Evolutionary conservation across 2,329 filamentous ascomycete genomes (phyloP).

Genomic region (Mycocentrospora acerina): DNA sequence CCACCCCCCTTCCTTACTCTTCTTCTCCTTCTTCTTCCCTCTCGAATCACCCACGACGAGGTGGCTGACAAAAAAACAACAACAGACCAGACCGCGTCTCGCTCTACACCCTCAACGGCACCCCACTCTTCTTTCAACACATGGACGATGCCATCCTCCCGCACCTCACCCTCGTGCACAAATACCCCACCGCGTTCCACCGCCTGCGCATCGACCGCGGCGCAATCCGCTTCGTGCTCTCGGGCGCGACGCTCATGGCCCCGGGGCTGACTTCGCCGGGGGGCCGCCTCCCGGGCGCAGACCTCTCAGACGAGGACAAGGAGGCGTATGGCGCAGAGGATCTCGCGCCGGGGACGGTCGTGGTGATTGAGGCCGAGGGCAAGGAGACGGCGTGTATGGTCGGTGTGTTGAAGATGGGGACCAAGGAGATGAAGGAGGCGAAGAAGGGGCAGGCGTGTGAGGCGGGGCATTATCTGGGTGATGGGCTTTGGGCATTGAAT

Average conservation of each 20-base stretch:
- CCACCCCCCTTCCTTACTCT: conserved; percentile 1
- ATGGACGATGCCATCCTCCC: conserved; percentile 76
- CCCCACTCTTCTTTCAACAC: conserved; percentile 90
- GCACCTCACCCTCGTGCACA: conserved; percentile 85
- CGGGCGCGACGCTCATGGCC: conserved; percentile 92
- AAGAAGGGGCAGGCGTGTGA: conserved; percentile 94
- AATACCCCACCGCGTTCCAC: conserved; percentile 81
- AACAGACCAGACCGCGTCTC: conserved; percentile 77
- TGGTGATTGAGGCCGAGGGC: conserved; percentile 88
- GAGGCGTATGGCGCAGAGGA: conserved; percentile 62
- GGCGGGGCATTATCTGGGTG: conserved; percentile 88
- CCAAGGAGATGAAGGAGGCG: conserved; percentile 88
- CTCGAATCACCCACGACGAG: no score
- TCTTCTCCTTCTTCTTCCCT: not conserved
- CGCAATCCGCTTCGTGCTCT: conserved; percentile 94
- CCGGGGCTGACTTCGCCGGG: conserved; percentile 85
- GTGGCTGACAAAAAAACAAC: no score
- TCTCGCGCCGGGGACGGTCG: conserved; percentile 76
- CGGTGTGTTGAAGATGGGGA: conserved; percentile 79
- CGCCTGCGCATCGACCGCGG: conserved; percentile 89
- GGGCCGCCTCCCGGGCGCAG: conserved; percentile 69
- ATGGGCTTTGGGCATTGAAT: conserved; percentile 83
- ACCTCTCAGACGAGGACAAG: conserved; percentile 37
- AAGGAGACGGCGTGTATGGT: conserved; percentile 91
- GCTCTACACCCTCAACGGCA: conserved; percentile 78